Conservation (phyloP, 2,329 filamentous ascomycete species). For the Hypoxylon sp. region DNA sequence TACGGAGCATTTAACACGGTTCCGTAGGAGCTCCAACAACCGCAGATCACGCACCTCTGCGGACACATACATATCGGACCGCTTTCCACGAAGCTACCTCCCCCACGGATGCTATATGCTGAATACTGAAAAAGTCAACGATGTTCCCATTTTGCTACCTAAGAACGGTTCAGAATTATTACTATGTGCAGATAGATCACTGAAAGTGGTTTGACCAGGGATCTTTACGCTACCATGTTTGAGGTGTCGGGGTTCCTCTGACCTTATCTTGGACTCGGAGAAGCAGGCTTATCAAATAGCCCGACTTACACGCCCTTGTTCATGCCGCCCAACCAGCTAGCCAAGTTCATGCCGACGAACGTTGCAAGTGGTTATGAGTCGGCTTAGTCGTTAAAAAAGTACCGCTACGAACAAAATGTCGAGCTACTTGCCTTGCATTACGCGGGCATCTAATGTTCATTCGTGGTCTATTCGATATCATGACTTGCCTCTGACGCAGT, state of each 20-base stretch:
- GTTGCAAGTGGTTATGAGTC: constrained; percentile 24
- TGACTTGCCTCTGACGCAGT: constrained; percentile 41
- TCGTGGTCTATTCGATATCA: constrained; percentile 29
- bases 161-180: constrained; percentile 32
- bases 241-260: constrained; percentile 11
- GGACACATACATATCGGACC: constrained; percentile 35
- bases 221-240: constrained; percentile 13
- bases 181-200: constrained; percentile 34
- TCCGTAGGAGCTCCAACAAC: constrained; percentile 35
- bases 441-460: constrained; percentile 16
- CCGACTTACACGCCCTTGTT: constrained; percentile 28
- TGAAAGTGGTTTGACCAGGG: constrained; percentile 14
- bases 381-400: constrained; percentile 13
- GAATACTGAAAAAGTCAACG: constrained; percentile 11
- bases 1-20: constrained; percentile 39
- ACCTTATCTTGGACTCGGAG: constrained; percentile 29
- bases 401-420: constrained; percentile 22
- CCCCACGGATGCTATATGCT: constrained; percentile 30
- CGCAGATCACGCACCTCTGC: constrained; percentile 38
- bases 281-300: constrained; percentile 31
- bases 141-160: constrained; percentile 22
- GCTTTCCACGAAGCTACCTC: constrained; percentile 23
- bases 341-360: constrained; percentile 34
- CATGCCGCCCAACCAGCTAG: constrained; percentile 14
- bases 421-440: constrained; percentile 34